Conservation (phyloP, 192 early-diverging fungal species). For the Coemansia sp. region DNA sequence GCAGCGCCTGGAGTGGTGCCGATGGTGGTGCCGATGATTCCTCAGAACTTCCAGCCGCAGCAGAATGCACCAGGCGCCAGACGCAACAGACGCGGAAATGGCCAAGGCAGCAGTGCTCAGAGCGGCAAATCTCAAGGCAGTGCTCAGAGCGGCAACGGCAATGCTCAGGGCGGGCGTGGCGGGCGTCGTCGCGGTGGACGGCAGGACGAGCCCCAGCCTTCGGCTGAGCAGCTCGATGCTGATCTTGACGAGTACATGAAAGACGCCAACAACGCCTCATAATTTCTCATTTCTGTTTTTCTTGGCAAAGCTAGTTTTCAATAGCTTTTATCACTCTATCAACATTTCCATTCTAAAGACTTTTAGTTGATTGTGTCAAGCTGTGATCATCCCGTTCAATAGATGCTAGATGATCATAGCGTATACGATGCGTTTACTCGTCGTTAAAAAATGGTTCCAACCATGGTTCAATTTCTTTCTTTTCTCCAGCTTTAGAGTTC, state of each 20-base stretch:
- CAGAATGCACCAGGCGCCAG: slow-evolving; percentile 8
- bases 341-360: no score
- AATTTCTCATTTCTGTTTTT: slow-evolving; percentile 7
- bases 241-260: slow-evolving; percentile 53
- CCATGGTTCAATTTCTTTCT: not conserved
- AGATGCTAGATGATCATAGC: no score
- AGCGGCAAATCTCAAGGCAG: not conserved
- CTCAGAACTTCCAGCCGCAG: slow-evolving; percentile 15
- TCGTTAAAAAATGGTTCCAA: no score
- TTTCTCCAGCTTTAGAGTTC: slow-evolving; percentile 1
- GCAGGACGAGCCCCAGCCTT: slow-evolving; percentile 7
- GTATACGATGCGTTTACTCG: no score
- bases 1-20: slow-evolving; percentile 22
- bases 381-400: no score
- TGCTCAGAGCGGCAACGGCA: not conserved
- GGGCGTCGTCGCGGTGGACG: slow-evolving; percentile 11
- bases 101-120: slow-evolving; percentile 5
- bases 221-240: slow-evolving; percentile 46
- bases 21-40: slow-evolving; percentile 46
- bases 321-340: no score
- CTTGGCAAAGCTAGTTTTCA: not conserved
- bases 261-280: slow-evolving; percentile 28
- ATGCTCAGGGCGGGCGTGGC: slow-evolving; percentile 8
- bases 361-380: no score
- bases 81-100: slow-evolving; percentile 10